A percentile compares a stretch with the other conserved stretches of the same genome.
Conservation (phyloP, 345 rosid species). For the Angophora floribunda region DNA sequence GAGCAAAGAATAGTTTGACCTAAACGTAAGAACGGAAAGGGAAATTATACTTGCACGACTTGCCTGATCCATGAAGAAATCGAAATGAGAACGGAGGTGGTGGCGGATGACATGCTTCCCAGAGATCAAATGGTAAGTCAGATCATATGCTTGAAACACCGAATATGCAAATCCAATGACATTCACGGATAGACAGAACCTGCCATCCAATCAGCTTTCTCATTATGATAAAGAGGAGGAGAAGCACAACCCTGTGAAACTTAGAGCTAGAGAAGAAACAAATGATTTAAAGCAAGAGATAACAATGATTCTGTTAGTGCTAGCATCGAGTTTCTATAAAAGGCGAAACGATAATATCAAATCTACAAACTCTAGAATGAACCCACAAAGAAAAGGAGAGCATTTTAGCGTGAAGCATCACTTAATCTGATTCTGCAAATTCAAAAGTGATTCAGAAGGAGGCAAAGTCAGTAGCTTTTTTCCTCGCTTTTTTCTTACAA, state of each 20-base stretch:
- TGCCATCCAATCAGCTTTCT: constrained; percentile 10
- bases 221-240: not conserved
- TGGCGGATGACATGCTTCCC: constrained; percentile 41
- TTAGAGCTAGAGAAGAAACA: not conserved
- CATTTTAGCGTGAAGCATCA: not conserved
- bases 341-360: not conserved
- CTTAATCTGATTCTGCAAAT: not conserved
- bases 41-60: not conserved
- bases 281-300: not conserved
- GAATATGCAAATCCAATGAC: constrained; percentile 72
- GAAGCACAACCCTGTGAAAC: not conserved
- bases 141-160: constrained; percentile 59
- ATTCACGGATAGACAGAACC: constrained; percentile 82
- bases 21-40: not conserved
- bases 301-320: not conserved
- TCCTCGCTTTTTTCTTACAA: not conserved
- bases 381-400: not conserved
- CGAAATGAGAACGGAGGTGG: constrained; percentile 39
- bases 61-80: constrained; percentile 92
- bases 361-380: not conserved
- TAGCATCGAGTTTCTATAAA: not conserved
- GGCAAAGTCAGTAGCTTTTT: not conserved
- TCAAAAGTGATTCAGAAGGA: not conserved
- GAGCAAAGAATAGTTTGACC: not conserved
- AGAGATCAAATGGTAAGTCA: constrained; percentile 39